Evolutionary conservation across 495 filamentous ascomycete genomes (phyloP).

Genomic region (Penicillium canescens): DNA sequence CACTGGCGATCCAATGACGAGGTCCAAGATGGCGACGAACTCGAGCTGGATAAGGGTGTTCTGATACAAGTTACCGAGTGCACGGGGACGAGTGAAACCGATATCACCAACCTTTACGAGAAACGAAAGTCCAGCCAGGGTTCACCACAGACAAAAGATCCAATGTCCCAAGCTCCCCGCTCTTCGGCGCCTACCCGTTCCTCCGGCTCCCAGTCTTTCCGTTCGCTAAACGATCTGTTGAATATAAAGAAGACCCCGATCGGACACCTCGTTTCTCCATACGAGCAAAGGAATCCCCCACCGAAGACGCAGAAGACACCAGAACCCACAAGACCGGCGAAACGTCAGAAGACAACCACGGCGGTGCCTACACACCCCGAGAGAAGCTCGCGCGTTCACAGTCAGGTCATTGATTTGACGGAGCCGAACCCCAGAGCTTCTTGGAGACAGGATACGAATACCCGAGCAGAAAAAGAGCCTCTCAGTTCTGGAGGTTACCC

Average conservation of each 20-base stretch:
- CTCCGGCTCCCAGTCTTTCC: constrained; percentile 32
- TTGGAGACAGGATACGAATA: not conserved
- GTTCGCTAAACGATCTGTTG: constrained; percentile 58
- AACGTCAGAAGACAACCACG: constrained; percentile 44
- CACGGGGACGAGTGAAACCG: constrained; percentile 70
- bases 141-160: constrained; percentile 23
- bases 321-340: constrained; percentile 36
- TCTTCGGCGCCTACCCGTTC: constrained; percentile 24
- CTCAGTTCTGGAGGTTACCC: not conserved
- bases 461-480: not conserved
- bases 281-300: constrained; percentile 38
- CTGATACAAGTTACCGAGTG: constrained; percentile 78
- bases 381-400: constrained; percentile 2
- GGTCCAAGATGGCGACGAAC: constrained; percentile 75
- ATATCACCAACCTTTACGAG: constrained; percentile 70
- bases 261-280: constrained; percentile 51
- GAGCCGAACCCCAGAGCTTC: not conserved
- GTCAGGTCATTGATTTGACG: constrained; percentile 27
- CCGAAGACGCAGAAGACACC: constrained; percentile 3
- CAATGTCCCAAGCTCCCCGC: constrained; percentile 14
- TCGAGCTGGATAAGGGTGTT: constrained; percentile 74
- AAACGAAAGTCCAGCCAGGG: constrained; percentile 48
- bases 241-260: constrained; percentile 53
- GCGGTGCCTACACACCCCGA: not conserved
- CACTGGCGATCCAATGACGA: constrained; percentile 72